These are phyloP conservation scores for Fusarium haematococcum DNA, from an alignment of 2,329 filamentous ascomycete species.

Conservation along the genomic window DNA sequence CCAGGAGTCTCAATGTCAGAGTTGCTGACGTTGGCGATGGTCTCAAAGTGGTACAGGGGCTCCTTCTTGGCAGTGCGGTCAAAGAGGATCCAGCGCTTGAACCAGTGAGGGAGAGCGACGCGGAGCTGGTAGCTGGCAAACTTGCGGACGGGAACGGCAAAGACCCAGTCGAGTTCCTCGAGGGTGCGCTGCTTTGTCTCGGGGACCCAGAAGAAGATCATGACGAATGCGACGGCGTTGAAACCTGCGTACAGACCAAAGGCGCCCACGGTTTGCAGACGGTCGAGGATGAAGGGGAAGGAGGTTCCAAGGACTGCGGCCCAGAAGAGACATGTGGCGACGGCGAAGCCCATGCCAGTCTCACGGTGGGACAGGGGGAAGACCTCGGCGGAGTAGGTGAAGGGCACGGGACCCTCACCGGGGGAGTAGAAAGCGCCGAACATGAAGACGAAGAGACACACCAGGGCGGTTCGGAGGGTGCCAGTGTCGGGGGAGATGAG, in stretches of 20 bases:
- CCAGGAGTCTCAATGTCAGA: conserved; percentile 31
- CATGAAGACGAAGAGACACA: conserved; percentile 71
- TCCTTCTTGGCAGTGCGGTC: conserved; percentile 41
- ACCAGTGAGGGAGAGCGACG: conserved; percentile 32
- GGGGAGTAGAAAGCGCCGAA: conserved; percentile 75
- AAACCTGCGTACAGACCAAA: conserved; percentile 67
- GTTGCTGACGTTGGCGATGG: conserved; percentile 29
- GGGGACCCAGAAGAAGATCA: conserved; percentile 62
- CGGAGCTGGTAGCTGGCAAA: conserved; percentile 53
- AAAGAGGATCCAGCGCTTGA: conserved; percentile 34
- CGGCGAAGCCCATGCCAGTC: conserved; percentile 73
- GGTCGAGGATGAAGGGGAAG: conserved; percentile 61
- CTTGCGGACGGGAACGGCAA: conserved; percentile 58
- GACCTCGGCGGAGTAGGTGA: conserved; percentile 72
- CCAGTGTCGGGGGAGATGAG: conserved; percentile 49
- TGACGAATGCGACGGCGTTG: conserved; percentile 64
- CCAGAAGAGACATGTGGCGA: conserved; percentile 70
- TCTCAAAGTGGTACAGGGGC: conserved; percentile 54
- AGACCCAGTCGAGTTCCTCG: conserved; percentile 64
- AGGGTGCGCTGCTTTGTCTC: conserved; percentile 68
- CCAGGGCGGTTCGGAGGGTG: conserved; percentile 61
- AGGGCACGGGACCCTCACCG: conserved; percentile 73
- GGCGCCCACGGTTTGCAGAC: conserved; percentile 50
- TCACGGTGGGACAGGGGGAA: conserved; percentile 74
- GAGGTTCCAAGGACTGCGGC: conserved; percentile 63